Evolutionary conservation across 2,329 filamentous ascomycete genomes (phyloP).

Genomic region (Elsinoe ampelina): DNA sequence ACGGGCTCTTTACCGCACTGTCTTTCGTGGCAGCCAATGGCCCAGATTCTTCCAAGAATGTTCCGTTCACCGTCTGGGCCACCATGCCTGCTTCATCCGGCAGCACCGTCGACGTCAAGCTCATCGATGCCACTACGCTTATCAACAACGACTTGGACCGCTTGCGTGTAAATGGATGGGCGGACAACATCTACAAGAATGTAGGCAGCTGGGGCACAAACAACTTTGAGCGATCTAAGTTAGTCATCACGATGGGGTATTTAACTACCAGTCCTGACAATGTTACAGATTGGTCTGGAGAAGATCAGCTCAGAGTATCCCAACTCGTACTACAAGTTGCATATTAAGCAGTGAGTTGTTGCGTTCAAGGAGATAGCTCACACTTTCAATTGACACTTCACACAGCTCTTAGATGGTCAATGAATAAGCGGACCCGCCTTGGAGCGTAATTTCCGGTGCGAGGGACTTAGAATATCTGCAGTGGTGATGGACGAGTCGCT

Average conservation of each 20-base stretch:
- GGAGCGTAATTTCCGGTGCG: no score
- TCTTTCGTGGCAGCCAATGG: not conserved
- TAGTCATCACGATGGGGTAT: not conserved
- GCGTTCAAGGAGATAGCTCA: no score
- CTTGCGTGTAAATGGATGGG: not conserved
- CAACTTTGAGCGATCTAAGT: not conserved
- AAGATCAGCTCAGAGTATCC: not conserved
- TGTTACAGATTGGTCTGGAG: not conserved
- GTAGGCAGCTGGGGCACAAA: not conserved
- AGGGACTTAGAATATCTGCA: no score
- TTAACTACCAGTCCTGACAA: not conserved
- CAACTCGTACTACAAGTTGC: not conserved
- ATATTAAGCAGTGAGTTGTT: not conserved
- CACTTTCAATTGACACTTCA: no score
- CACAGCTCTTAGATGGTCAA: not conserved
- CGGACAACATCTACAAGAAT: not conserved
- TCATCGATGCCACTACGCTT: not conserved
- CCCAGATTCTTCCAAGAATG: not conserved
- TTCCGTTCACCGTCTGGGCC: not conserved
- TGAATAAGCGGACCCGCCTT: no score
- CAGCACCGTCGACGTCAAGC: not conserved
- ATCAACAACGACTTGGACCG: not conserved
- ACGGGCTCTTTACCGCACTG: not conserved
- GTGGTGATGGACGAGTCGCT: no score
- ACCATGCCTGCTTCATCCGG: not conserved